A percentile compares a stretch with the other conserved stretches of the same genome.
These are phyloP conservation scores for Xylariaceae sp. DNA, from an alignment of 2,329 filamentous ascomycete genomes.

Conservation along the genomic window DNA sequence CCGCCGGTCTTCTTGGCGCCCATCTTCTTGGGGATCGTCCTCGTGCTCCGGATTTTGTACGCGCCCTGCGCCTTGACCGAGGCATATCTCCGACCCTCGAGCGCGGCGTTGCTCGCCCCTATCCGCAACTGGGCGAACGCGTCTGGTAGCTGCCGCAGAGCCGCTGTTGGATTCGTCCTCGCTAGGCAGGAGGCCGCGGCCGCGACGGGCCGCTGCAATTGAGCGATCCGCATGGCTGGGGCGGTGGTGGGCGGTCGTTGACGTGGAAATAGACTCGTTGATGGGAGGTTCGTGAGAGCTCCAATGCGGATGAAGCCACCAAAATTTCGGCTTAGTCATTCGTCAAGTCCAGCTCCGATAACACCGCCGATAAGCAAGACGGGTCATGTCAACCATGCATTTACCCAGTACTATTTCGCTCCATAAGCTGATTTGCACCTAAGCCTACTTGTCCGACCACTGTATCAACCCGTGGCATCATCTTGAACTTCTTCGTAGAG, in stretches of 20 bases:
- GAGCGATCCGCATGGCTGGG: conserved; percentile 32
- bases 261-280: neutral
- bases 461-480: too few relatives aligned
- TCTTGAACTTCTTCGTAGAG: too few relatives aligned
- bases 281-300: conserved; percentile 5
- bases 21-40: conserved; percentile 68
- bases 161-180: conserved; percentile 14
- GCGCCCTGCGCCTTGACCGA: conserved; percentile 58
- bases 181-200: conserved; percentile 25
- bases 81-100: conserved; percentile 46
- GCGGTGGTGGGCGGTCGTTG: conserved; percentile 9
- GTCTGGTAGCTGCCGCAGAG: conserved; percentile 28
- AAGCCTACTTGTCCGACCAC: too few relatives aligned
- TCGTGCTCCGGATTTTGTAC: conserved; percentile 57
- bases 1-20: conserved; percentile 91
- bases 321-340: conserved; percentile 33
- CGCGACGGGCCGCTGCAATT: conserved; percentile 36
- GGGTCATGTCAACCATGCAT: neutral
- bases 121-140: conserved; percentile 24
- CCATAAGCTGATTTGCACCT: too few relatives aligned
- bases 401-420: too few relatives aligned
- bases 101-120: conserved; percentile 28
- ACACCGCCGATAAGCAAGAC: conserved; percentile 18
- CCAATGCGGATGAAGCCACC: conserved; percentile 7
- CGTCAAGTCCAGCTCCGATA: conserved; percentile 11